Conservation (phyloP, 2,329 filamentous ascomycete species). For the Pseudocercospora crystallina region DNA sequence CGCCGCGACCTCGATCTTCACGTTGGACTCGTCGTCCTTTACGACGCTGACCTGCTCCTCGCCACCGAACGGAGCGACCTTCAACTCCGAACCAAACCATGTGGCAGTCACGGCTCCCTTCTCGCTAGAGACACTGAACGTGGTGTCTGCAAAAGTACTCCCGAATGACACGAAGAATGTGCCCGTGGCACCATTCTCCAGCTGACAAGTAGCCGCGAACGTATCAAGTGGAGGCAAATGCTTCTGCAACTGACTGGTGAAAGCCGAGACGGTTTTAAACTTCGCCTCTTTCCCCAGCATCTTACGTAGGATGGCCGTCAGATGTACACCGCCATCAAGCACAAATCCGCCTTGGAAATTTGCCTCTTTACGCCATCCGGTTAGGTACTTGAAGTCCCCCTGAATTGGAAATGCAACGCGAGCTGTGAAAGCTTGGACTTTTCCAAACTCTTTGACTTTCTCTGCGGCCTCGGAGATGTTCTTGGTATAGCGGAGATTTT, state of each 20-base stretch:
- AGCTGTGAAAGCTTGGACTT: constrained; percentile 55
- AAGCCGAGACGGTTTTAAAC: no score
- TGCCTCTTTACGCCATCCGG: constrained; percentile 65
- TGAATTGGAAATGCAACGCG: constrained; percentile 48
- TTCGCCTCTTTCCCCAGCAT: no score
- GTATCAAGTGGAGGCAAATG: constrained; percentile 68
- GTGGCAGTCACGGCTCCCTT: constrained; percentile 53
- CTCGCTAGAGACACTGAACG: constrained; percentile 60
- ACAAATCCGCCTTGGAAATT: constrained; percentile 75
- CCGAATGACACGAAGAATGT: constrained; percentile 60
- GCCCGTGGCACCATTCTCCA: constrained; percentile 56
- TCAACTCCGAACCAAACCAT: constrained; percentile 34
- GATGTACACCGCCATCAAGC: no score
- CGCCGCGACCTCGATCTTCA: constrained; percentile 60
- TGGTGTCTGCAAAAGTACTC: constrained; percentile 54
- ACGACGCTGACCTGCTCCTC: constrained; percentile 42
- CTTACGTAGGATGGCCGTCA: no score
- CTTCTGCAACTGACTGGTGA: constrained; percentile 61
- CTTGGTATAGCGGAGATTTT: constrained; percentile 69
- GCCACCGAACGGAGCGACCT: constrained; percentile 26
- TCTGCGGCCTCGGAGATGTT: constrained; percentile 54
- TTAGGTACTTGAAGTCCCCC: constrained; percentile 56
- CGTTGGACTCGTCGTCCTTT: constrained; percentile 51
- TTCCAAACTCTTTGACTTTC: constrained; percentile 54
- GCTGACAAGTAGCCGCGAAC: constrained; percentile 58